These are phyloP conservation scores for Amanita inopinata DNA, from an alignment of 768 basidiomycete genomes.

Conservation along the genomic window DNA sequence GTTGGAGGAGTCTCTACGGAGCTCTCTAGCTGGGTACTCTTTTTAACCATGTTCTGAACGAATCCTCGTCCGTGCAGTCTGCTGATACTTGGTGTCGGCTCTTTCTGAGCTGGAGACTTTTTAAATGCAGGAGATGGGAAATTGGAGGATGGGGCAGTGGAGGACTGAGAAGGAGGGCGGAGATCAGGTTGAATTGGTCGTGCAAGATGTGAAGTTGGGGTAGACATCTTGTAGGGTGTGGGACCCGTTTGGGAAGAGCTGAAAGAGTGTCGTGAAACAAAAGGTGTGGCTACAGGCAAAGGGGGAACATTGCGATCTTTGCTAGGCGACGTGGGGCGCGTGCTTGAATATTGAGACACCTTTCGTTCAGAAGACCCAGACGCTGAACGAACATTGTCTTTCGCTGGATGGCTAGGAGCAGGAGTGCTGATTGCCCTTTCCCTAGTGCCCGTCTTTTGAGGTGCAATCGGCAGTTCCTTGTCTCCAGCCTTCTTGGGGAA, in stretches of 20 bases:
- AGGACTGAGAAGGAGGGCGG: slow-evolving; percentile 32
- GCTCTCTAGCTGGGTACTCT: slow-evolving; percentile 43
- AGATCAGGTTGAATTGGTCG: slow-evolving; percentile 44
- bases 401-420: background rate
- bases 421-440: slow-evolving; percentile 7
- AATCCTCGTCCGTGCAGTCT: slow-evolving; percentile 79
- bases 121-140: slow-evolving; percentile 51
- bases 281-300: slow-evolving; percentile 13
- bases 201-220: slow-evolving; percentile 35
- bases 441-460: slow-evolving; percentile 1
- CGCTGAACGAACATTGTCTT: background rate
- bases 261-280: slow-evolving; percentile 19
- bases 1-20: slow-evolving; percentile 25
- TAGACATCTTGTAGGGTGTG: slow-evolving; percentile 25
- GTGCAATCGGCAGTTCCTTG: background rate
- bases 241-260: slow-evolving; percentile 15
- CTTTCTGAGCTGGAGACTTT: slow-evolving; percentile 48
- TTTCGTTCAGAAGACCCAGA: slow-evolving; percentile 5
- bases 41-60: slow-evolving; percentile 75
- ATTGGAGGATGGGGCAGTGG: slow-evolving; percentile 32
- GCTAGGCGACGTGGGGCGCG: background rate
- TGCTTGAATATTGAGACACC: background rate
- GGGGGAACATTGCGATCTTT: slow-evolving; percentile 7
- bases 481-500: slow-evolving; percentile 1
- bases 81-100: slow-evolving; percentile 74